Evolutionary conservation across 2,329 filamentous ascomycete genomes (phyloP), one percentile per base, ranked within the genome.

Genomic region (Fusarium sulawesiense): DNA sequence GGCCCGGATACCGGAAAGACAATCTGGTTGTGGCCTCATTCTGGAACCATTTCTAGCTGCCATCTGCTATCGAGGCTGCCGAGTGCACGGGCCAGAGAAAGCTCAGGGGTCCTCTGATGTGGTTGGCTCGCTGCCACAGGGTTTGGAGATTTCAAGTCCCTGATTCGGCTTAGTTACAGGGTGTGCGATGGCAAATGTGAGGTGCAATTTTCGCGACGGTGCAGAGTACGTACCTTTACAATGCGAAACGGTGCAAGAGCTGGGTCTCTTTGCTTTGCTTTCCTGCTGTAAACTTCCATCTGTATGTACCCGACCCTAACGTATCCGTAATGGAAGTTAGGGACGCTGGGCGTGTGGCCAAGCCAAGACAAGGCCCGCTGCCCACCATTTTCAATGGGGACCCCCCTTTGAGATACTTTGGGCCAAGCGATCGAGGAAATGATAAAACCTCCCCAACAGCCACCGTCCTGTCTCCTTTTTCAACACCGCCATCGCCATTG

Each of bases 1-100:
- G 71, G 45, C 56, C 60, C 78, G 78, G 78, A 78, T 76, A 67
- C 60, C 78, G 77, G 78, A 74, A 79, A 60, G 53, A 62, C 67
- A 70, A 63, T 67, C 70, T 62, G 56, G 41, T 55, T 70, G 77
- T 80, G 78, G 79, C 75, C 77, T 79, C 77, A 80, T 79, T 78
- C 75, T 79, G 72, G 71, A 69, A 72, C 73, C 75, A 75, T 75
- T 73, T 64, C 64, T 64, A 32, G 56, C 66, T 64, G 53, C 57
- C 64, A 71, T 71, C 68, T 71, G 41, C 41, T 54, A 67, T 63
- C 50, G 64, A 53, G 49, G 49, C 49, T 73, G 68, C 59, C 47
- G 60, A n/a, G 25, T 41, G 48, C 70, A 73, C 64, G 55, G 51
- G 34, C 67, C 66, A 63, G 20, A 11, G 5, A 25, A 64, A 40